Base-by-base conservation (phyloP, 768 basidiomycete species). In the Mycena pura region DNA sequence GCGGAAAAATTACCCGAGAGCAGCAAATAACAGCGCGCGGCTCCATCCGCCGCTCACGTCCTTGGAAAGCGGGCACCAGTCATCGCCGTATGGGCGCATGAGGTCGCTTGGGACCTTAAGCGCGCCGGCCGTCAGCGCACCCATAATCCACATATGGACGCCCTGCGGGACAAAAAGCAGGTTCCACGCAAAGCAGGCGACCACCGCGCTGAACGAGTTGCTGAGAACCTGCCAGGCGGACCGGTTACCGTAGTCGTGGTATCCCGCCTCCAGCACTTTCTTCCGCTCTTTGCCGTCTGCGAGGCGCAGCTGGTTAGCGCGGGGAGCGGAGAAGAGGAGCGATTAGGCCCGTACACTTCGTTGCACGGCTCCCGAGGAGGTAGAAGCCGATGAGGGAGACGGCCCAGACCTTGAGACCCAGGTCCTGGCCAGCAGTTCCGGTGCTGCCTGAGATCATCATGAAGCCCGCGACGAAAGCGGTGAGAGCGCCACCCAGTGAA, bases 211-310 rank as follows among this genome's bases (percentile, higher is more conserved):
- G 13, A 85, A 78, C 32, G 91, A 91, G 71, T 95, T 96, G 77
- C 86, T 89, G 10, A 96, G 74, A 21, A 95, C 95, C 75, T 96
- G 95, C 78, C 86, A 84, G 15, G 86, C 91, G 28, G 78, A 84
- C 41, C 95, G 82, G 70, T 94, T 87, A 0, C 93, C 95, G 13
- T 81, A 81, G 51, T 85, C 86, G 47, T 89, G 83, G 68, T 91
- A 86, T 0, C 90, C 92, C 39, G 91, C 91, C 72, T 96, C 93
- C 34, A 95, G 80, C 61, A 78, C 77, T 3, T 84, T 83, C 72
- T 97, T 98, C 51, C 80, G 78, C 49, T 84, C 78, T 75, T 89
- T 95, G 56, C 93, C 89, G 62, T 89, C 91, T 88, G 19, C 9
- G 34, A 36, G 10, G 36, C 46, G 19, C 46, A n/a, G 41, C 19